phyloP scores from a whole-genome alignment of 306 rosid genomes.

The Trichosanthes truncata region DNA sequence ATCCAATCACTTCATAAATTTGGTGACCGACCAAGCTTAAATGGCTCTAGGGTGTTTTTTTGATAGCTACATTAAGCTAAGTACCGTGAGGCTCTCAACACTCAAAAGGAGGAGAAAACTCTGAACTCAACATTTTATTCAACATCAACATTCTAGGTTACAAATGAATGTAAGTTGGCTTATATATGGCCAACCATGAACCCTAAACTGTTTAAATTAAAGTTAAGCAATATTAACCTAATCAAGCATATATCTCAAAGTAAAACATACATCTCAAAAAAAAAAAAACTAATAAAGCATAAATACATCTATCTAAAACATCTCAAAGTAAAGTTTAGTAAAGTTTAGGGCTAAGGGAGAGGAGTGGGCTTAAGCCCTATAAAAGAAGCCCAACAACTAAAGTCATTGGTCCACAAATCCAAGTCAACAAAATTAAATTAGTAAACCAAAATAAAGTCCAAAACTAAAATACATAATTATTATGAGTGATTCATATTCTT shows the following conservation, averaged over 20 bases:
- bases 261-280: no score
- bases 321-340: neutral
- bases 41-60: neutral
- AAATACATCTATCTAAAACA: no score
- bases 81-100: neutral
- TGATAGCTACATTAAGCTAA: neutral
- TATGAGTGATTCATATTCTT: neutral
- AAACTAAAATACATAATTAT: neutral
- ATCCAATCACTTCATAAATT: neutral
- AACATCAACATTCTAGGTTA: neutral
- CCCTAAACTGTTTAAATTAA: no score
- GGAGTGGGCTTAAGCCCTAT: neutral
- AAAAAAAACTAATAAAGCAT: neutral
- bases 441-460: neutral
- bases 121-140: neutral
- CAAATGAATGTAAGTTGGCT: neutral
- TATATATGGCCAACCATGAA: neutral
- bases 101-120: neutral
- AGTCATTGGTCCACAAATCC: neutral
- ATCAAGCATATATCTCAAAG: neutral
- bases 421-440: neutral
- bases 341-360: neutral
- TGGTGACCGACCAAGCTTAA: neutral
- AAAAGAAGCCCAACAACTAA: neutral
- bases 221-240: neutral